Percentiles rank a stretch among this genome's conserved stretches.
Evolutionary conservation across 2,329 filamentous ascomycete genomes (phyloP).

Genomic region (Penicillium sp.): DNA sequence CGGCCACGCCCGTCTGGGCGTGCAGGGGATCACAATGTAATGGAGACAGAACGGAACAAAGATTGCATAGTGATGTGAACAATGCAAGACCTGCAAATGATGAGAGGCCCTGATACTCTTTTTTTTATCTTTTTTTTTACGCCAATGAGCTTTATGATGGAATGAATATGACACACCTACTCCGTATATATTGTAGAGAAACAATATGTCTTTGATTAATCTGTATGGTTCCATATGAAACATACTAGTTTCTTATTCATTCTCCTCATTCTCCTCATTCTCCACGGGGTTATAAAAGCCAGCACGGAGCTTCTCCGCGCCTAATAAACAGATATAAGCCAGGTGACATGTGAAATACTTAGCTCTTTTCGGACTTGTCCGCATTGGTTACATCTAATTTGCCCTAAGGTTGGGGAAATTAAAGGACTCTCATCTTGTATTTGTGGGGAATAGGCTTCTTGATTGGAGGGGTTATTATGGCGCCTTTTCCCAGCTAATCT

Average conservation of each 20-base stretch:
- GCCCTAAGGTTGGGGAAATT: neutral
- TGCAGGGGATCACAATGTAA: slow-evolving; percentile 5
- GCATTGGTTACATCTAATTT: neutral
- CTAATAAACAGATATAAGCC: neutral
- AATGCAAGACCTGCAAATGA: neutral
- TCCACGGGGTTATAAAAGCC: slow-evolving; percentile 15
- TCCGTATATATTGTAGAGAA: neutral
- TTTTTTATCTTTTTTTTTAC: neutral
- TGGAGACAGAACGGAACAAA: slow-evolving; percentile 38
- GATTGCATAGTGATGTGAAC: slow-evolving; percentile 47
- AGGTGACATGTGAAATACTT: neutral
- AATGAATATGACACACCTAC: slow-evolving; percentile 15
- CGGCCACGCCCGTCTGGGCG: neutral
- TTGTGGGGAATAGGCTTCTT: neutral
- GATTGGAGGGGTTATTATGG: slow-evolving; percentile 8
- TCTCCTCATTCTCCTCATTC: slow-evolving; percentile 6
- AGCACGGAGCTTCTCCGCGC: slow-evolving; percentile 17
- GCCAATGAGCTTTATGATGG: slow-evolving; percentile 2
- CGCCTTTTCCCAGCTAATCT: neutral
- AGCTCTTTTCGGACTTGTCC: neutral
- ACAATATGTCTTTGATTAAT: neutral
- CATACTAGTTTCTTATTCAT: neutral
- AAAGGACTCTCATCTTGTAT: neutral
- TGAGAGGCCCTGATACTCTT: neutral
- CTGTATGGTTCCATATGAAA: neutral